Base-by-base conservation (phyloP, 2,329 filamentous ascomycete genomes). In the Fusarium luffae region DNA sequence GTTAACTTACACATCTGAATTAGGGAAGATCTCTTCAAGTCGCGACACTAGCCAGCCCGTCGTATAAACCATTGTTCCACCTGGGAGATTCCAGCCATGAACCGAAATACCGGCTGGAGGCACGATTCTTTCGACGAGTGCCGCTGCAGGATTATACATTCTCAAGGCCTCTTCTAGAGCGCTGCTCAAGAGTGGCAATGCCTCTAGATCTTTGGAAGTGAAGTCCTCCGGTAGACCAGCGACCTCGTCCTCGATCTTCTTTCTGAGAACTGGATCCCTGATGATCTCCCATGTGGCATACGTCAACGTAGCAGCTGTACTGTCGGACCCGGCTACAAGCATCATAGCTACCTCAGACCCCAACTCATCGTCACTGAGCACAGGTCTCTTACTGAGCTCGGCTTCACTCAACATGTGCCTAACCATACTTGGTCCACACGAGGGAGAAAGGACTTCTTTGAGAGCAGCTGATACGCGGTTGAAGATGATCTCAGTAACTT, bases 271-370 rank as follows among this genome's bases (percentile, higher is more conserved):
- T 2, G 25, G 9, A 10, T 58, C 30, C 14, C 50, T 30, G 1
- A 50, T 21, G 6, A 64, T 34, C 6, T 63, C 59, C 61, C 61
- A 64, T 3, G 61, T 58, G 0, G 59, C 59, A 34, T 64, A 64
- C 0, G 61, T 58, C 1, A 64, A 4, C 3, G 59, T 64, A 4
- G 61, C n/a, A 9, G 61, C 61, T 3, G 59, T 64, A 8, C 59
- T 64, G 19, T 64, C 59, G 5, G 61, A 64, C 1, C 61, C 61
- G 1, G 61, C 61, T 18, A 64, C 59, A 18, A 64, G 43, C 12
- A 64, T 30, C 61, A 58, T 64, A 0, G 50, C 9, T 1, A 64
- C 43, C 14, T 64, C 61, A 1, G 61, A 64, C 1, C 59, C 61
- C 6, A 64, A 14, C 6, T 64, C 59, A 12, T 64, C 59, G 2